These are phyloP conservation scores for Cladophialophora bantiana DNA, from an alignment of 2,329 filamentous ascomycete genomes.

Conservation along the genomic window DNA sequence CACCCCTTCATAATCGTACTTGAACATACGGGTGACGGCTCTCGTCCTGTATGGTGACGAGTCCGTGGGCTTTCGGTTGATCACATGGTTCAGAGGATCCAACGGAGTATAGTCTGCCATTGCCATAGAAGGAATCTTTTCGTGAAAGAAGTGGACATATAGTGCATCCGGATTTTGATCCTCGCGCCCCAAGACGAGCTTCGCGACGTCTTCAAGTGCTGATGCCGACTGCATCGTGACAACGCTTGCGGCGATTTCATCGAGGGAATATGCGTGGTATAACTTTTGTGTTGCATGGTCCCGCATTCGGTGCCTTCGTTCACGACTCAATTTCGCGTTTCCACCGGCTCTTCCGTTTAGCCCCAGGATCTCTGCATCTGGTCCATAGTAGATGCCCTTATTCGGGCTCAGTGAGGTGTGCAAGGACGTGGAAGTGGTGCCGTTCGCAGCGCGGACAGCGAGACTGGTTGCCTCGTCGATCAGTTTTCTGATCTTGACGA, in stretches of 20 bases:
- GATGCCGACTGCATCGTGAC: constrained; percentile 83
- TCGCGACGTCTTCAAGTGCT: constrained; percentile 77
- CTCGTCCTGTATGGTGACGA: constrained; percentile 74
- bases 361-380: constrained; percentile 61
- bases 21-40: constrained; percentile 76
- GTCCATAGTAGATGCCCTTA: constrained; percentile 58
- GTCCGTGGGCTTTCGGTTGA: constrained; percentile 68
- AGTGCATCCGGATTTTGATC: constrained; percentile 74
- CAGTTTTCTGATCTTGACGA: constrained; percentile 79
- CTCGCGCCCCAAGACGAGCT: constrained; percentile 73
- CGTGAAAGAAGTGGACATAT: constrained; percentile 92
- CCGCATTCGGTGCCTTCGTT: constrained; percentile 78
- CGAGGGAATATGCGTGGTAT: constrained; percentile 76
- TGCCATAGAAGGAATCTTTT: constrained; percentile 81
- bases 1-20: constrained; percentile 74
- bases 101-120: constrained; percentile 75
- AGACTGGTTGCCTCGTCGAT: constrained; percentile 82
- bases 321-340: constrained; percentile 72
- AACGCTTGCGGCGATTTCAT: constrained; percentile 83
- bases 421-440: constrained; percentile 70
- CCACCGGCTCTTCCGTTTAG: constrained; percentile 59
- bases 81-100: constrained; percentile 70
- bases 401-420: constrained; percentile 61
- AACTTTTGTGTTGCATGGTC: constrained; percentile 82
- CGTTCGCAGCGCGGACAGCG: constrained; percentile 77